Evolutionary conservation across 371 early-diverging fungal genomes (phyloP).

Genomic region (Parasitella parasitica): DNA sequence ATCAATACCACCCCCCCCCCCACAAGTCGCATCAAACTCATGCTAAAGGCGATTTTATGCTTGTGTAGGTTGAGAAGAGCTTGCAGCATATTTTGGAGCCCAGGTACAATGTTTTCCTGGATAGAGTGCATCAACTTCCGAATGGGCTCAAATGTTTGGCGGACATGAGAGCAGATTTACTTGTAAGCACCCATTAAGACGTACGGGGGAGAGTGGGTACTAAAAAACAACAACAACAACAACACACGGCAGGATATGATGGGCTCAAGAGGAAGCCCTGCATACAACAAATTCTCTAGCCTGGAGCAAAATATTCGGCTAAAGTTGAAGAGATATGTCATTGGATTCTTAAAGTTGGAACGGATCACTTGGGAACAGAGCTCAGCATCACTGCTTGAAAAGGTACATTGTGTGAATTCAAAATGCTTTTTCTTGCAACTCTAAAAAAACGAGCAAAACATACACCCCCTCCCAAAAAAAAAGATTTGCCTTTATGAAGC

Average conservation of each 20-base stretch:
- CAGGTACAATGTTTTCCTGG: slow-evolving; percentile 65
- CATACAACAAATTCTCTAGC: background rate
- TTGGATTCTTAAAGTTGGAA: slow-evolving; percentile 59
- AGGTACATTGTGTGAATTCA: too few species aligned
- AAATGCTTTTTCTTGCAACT: too few species aligned
- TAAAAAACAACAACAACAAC: background rate
- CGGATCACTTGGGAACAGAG: slow-evolving; percentile 74
- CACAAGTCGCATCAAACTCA: background rate
- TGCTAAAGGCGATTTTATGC: background rate
- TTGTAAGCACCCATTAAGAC: slow-evolving; percentile 40
- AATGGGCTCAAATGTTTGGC: slow-evolving; percentile 77
- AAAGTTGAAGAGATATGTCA: slow-evolving; percentile 10
- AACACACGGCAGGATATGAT: background rate
- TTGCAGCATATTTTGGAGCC: slow-evolving; percentile 67
- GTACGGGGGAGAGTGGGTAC: background rate
- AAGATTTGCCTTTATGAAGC: slow-evolving; percentile 78
- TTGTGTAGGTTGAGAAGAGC: slow-evolving; percentile 54
- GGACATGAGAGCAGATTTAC: slow-evolving; percentile 69
- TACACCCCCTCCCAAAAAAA: background rate
- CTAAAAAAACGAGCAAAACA: background rate
- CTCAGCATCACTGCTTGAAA: slow-evolving; percentile 75
- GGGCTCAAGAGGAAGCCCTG: background rate
- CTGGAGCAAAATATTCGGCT: slow-evolving; percentile 16
- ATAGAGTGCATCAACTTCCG: slow-evolving; percentile 69
- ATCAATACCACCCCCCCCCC: too few species aligned